Conservation (phyloP, 768 basidiomycete genomes). For the Asterophora lycoperdoides region DNA sequence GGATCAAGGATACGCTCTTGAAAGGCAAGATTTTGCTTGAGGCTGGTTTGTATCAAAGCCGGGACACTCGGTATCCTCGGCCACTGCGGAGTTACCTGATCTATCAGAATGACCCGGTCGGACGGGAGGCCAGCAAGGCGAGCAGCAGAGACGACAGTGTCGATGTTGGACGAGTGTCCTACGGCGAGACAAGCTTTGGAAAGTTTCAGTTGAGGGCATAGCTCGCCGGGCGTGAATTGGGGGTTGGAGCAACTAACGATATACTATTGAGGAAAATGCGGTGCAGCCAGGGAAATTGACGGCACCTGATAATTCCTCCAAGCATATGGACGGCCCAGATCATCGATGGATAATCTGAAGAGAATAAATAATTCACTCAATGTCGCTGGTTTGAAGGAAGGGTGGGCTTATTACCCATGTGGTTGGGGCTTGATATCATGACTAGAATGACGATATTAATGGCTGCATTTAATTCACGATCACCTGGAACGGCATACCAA, state of each 20-base stretch:
- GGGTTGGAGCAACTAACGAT: constrained; percentile 50
- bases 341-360: constrained; percentile 41
- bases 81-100: constrained; percentile 15
- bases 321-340: constrained; percentile 50
- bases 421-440: constrained; percentile 50
- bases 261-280: constrained; percentile 8
- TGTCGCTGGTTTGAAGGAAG: background rate
- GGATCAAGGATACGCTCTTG: constrained; percentile 38
- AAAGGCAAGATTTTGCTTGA: constrained; percentile 25
- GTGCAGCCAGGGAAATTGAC: background rate
- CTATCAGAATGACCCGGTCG: constrained; percentile 38
- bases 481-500: constrained; percentile 38
- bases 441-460: constrained; percentile 28
- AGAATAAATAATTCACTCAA: background rate
- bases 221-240: constrained; percentile 46
- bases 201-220: constrained; percentile 45
- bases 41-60: constrained; percentile 24
- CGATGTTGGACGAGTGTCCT: constrained; percentile 36
- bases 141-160: constrained; percentile 35
- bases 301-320: constrained; percentile 50
- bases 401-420: constrained; percentile 35
- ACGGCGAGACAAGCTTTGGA: constrained; percentile 42
- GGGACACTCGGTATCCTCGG: constrained; percentile 18
- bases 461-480: background rate
- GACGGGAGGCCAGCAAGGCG: constrained; percentile 29